Evolutionary conservation across 2,329 filamentous ascomycete genomes (phyloP).

Genomic region (Cordyceps pruinosa): DNA sequence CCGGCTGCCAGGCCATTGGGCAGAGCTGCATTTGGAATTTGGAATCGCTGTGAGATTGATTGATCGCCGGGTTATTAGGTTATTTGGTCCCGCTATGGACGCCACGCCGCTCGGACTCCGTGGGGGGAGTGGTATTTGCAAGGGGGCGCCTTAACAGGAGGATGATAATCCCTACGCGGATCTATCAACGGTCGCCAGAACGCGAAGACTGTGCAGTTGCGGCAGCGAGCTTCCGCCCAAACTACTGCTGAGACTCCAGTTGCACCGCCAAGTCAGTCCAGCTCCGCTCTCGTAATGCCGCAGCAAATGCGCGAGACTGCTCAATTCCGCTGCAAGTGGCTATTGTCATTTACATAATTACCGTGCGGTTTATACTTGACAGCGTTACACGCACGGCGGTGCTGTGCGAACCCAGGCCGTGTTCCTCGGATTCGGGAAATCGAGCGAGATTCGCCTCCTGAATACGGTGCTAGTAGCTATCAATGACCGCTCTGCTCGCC

Average conservation of each 20-base stretch:
- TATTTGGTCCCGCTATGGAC: slow-evolving; percentile 3
- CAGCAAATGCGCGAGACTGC: background rate
- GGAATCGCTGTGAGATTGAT: slow-evolving; percentile 8
- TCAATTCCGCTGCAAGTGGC: background rate
- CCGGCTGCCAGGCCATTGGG: background rate
- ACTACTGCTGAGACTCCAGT: background rate
- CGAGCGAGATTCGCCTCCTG: slow-evolving; percentile 1
- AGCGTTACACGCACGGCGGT: background rate
- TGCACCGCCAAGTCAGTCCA: background rate
- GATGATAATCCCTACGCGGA: background rate
- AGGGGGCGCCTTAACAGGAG: background rate
- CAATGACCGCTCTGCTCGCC: too few species aligned
- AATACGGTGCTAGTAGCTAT: too few species aligned
- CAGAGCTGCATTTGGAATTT: slow-evolving; percentile 1
- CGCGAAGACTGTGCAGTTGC: too few species aligned
- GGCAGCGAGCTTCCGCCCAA: background rate
- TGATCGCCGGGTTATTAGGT: slow-evolving; percentile 3
- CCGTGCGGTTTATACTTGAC: background rate
- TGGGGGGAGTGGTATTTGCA: background rate
- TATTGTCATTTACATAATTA: background rate
- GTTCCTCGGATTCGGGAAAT: background rate
- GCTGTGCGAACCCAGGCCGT: background rate
- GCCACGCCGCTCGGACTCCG: slow-evolving; percentile 10
- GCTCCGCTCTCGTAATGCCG: background rate
- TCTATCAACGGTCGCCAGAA: background rate